These are phyloP conservation scores for Trametes sp. DNA, from an alignment of 1,284 basidiomycete species.

Conservation along the genomic window DNA sequence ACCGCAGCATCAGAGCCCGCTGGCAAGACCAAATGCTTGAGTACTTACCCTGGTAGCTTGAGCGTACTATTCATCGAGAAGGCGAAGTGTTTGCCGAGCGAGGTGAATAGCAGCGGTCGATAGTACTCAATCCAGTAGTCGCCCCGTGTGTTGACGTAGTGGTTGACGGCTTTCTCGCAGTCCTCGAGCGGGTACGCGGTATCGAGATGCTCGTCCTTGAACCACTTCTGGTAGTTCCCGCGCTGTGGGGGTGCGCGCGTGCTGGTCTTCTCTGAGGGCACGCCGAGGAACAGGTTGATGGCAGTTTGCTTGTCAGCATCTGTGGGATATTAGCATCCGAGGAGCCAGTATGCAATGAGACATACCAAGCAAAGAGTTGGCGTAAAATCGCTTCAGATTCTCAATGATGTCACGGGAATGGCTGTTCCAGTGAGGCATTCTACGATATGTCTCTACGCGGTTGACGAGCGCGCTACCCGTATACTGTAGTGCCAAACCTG, in stretches of 20 bases:
- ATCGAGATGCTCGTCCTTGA: conserved; percentile 72
- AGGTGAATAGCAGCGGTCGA: conserved; percentile 84
- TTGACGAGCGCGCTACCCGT: conserved; percentile 97
- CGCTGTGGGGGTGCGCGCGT: conserved; percentile 54
- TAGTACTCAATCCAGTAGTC: conserved; percentile 95
- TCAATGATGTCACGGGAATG: conserved; percentile 98
- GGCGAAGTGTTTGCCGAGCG: conserved; percentile 84
- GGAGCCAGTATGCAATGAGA: neutral
- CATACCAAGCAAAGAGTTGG: conserved; percentile 89
- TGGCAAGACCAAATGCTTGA: conserved; percentile 26
- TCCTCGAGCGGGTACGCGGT: conserved; percentile 65
- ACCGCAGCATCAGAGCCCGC: neutral
- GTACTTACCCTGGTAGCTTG: conserved; percentile 82
- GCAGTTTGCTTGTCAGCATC: conserved; percentile 98
- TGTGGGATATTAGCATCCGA: conserved; percentile 36
- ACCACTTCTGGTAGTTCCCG: conserved; percentile 86
- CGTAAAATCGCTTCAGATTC: conserved; percentile 95
- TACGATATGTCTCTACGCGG: conserved; percentile 94
- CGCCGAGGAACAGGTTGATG: conserved; percentile 96
- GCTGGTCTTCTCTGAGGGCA: conserved; percentile 65
- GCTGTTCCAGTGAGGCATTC: conserved; percentile 97
- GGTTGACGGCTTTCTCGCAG: conserved; percentile 59
- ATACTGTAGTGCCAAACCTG: conserved; percentile 95
- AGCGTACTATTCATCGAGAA: conserved; percentile 88
- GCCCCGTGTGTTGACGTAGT: conserved; percentile 64